phyloP scores from a whole-genome alignment of 306 rosid species.

The Medicago arabica region DNA sequence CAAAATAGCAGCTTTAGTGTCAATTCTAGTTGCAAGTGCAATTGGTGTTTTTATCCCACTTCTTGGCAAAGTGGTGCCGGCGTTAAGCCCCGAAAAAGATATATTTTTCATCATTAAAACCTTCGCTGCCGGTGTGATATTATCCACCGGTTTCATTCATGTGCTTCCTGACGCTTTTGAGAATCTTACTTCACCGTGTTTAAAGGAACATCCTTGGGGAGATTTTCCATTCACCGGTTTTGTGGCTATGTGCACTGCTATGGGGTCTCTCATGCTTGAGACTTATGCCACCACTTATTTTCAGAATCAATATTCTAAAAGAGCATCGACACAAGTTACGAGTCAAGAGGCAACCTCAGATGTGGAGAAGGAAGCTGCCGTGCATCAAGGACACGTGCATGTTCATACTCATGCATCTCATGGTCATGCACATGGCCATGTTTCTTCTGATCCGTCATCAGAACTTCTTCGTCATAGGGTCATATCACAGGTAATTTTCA shows the following conservation, averaged over 20 bases:
- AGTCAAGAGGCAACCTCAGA: background rate
- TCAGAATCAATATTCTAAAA: background rate
- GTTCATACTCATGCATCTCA: constrained; percentile 3
- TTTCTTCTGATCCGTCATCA: constrained; percentile 5
- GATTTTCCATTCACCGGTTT: constrained; percentile 4
- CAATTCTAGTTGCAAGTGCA: background rate
- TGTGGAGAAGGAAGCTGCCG: background rate
- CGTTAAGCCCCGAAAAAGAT: background rate
- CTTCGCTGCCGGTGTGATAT: constrained; percentile 4
- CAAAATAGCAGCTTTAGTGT: background rate
- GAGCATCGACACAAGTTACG: background rate
- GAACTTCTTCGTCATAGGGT: constrained; percentile 76
- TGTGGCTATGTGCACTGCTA: background rate
- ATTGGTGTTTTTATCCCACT: background rate
- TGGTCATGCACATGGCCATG: constrained; percentile 64
- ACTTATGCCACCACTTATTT: constrained; percentile 10
- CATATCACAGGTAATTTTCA: constrained; percentile 62
- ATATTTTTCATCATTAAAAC: background rate
- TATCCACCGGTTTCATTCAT: constrained; percentile 11
- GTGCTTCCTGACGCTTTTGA: background rate
- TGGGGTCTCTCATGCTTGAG: background rate
- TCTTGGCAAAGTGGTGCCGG: background rate
- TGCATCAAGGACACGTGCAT: background rate
- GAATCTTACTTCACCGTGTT: background rate
- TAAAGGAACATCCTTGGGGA: constrained; percentile 13